These are phyloP conservation scores for Tolypocladium capitatum DNA, from an alignment of 2,329 filamentous ascomycete genomes.

Conservation along the genomic window DNA sequence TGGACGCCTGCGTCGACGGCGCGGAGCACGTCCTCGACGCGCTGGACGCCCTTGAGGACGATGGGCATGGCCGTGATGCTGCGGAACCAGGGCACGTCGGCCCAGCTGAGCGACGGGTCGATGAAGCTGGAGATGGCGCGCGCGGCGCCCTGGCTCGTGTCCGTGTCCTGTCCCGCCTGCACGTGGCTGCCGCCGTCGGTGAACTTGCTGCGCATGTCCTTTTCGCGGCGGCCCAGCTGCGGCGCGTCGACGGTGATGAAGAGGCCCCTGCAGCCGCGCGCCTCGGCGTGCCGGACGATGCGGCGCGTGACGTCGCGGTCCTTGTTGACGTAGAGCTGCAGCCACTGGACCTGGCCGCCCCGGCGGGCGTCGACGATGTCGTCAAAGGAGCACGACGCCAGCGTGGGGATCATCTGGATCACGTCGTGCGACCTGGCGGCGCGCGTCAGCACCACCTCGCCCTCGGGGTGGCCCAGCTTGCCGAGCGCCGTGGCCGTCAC, in stretches of 20 bases:
- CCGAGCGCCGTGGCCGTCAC: slow-evolving; percentile 91
- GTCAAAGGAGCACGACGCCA: slow-evolving; percentile 94
- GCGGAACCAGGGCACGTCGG: slow-evolving; percentile 86
- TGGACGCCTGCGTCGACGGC: slow-evolving; percentile 74
- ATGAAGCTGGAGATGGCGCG: slow-evolving; percentile 95
- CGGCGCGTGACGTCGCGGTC: slow-evolving; percentile 79
- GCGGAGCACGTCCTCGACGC: slow-evolving; percentile 83
- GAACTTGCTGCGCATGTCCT: slow-evolving; percentile 95
- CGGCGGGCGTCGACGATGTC: slow-evolving; percentile 77
- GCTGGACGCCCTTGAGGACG: slow-evolving; percentile 89
- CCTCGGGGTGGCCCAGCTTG: slow-evolving; percentile 87
- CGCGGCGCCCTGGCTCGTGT: slow-evolving; percentile 83
- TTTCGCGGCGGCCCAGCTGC: slow-evolving; percentile 86
- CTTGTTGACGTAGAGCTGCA: slow-evolving; percentile 96
- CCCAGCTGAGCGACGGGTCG: slow-evolving; percentile 86
- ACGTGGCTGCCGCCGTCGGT: slow-evolving; percentile 72
- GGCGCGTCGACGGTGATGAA: slow-evolving; percentile 99
- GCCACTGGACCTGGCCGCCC: slow-evolving; percentile 84
- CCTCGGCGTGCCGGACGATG: slow-evolving; percentile 86
- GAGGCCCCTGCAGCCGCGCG: slow-evolving; percentile 80
- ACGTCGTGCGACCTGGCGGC: slow-evolving; percentile 78
- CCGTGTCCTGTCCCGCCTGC: slow-evolving; percentile 61
- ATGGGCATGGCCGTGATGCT: slow-evolving; percentile 90
- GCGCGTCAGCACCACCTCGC: slow-evolving; percentile 80
- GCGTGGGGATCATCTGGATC: slow-evolving; percentile 95